Evolutionary conservation across 495 filamentous ascomycete genomes (phyloP), one percentile per base, ranked within the genome.

Genomic region (Penicillium chermesinum): DNA sequence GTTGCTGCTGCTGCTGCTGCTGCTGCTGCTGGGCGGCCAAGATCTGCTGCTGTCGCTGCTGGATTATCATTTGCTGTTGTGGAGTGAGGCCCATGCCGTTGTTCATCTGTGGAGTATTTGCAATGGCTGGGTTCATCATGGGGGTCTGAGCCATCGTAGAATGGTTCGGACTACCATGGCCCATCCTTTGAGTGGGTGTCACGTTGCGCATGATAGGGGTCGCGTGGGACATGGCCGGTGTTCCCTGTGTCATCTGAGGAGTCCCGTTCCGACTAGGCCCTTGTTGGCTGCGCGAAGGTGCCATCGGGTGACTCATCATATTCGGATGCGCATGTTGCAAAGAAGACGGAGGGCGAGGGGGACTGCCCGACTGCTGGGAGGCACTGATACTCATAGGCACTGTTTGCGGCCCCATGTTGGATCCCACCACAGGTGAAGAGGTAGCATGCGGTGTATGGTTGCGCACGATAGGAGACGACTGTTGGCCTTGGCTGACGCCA

Each of bases 301-400:
- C 83, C 88, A 94, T 95, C 37, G 73, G 80, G 47, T 83, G 75
- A 12, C 80, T 71, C 72, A 84, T 83, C 17, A 85, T 76, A 64
- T 80, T 83, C 0, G 80, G 76, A 38, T 81, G 80, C 25, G 84
- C 81, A 59, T 83, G 82, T 52, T 89, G 86, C 38, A 85, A 73
- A 4, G 88, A 82, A 42, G 89, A 94, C 13, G 86, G 73, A 25
- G 89, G 87, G 33, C 89, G 74, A 35, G 82, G 75, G 15, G 90
- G 91, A 41, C 82, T 84, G 43, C 84, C 88, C 57, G 87, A 77
- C 59, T 82, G 86, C 62, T 80, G 85, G 1, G 88, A 91, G 27
- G 84, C 81, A n/a, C 83, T 85, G 45, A 82, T 76, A 35, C 82
- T 82, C 89, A 95, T 93, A 0, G 88, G 77, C 30, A 86, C 83